Base-by-base conservation (phyloP, 1,284 basidiomycete species). In the Hymenochaete sp. region DNA sequence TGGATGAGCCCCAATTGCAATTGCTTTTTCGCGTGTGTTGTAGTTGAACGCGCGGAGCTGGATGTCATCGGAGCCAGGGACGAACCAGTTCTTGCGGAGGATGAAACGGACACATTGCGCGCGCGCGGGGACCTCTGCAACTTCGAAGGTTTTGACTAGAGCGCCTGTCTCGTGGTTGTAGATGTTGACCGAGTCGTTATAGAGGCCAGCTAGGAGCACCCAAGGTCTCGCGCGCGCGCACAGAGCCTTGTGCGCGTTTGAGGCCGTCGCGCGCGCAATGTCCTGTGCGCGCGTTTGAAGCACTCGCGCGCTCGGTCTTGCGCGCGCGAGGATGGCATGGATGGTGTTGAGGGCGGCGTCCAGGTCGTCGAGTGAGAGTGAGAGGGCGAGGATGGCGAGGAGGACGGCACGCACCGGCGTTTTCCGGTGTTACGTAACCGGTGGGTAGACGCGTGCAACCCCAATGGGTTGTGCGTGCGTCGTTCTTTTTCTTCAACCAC, bases 11-110 rank as follows among this genome's bases (percentile, higher is more conserved):
- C 98, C 96, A 60, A 98, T 95, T 0, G 88, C 77, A 21, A 77
- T 73, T 53, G 98, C 88, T 67, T 98, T 97, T 67, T 98, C 96
- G 57, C 95, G 91, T 2, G 96, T 98, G 65, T 98, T 98, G 75
- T 98, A 96, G 66, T 98, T 98, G 84, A 95, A 98, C 54, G 93
- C 79, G 53, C 95, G 85, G 3, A 98, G 77, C 68, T 98, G 95
- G 69, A 97, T 98, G 71, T 99, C 95, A 66, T 99, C 96, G 39
- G 90, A 93, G 52, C 95, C 95, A 11, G 89, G 86, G 38, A 93
- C 73, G 63, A 93, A 93, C 96, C 95, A 98, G 72, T 96, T 96
- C 73, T 98, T 98, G 56, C 95, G 80, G n/a, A 92, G 79, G 56
- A 98, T 93, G 65, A 97, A 98, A 60, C 81, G 84, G 57, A 95